A percentile compares a stretch with the other conserved stretches of the same genome.
Evolutionary conservation across 2,329 filamentous ascomycete genomes (phyloP).

Genomic region (Neodidymelliopsis sp.): DNA sequence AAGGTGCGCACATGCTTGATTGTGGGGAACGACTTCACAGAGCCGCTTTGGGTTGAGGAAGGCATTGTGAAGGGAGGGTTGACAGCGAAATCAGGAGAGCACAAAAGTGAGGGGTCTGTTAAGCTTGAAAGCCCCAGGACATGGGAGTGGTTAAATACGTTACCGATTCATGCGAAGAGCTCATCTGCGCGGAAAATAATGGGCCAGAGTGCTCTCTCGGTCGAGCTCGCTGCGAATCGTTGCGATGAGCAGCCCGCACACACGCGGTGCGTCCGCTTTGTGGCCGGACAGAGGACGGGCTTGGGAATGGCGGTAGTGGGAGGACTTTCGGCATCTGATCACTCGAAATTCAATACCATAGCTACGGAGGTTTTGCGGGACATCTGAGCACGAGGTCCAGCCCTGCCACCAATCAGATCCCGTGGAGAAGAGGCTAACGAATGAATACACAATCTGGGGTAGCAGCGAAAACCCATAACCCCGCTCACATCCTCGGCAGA

Average conservation of each 20-base stretch:
- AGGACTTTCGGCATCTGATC: constrained; percentile 13
- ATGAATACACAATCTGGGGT: constrained; percentile 34
- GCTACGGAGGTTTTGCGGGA: constrained; percentile 17
- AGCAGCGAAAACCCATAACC: constrained; percentile 28
- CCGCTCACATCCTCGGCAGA: constrained; percentile 27
- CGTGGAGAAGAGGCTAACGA: constrained; percentile 10
- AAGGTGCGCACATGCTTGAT: constrained; percentile 80
- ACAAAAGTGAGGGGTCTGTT: constrained; percentile 29
- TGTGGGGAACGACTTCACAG: constrained; percentile 68
- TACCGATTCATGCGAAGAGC: constrained; percentile 21
- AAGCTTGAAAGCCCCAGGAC: constrained; percentile 17
- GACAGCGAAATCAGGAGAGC: constrained; percentile 5
- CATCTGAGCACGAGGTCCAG: constrained; percentile 11
- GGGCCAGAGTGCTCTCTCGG: constrained; percentile 34
- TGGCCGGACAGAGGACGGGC: constrained; percentile 1
- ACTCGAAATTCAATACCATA: constrained; percentile 7
- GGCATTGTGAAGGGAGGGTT: constrained; percentile 33
- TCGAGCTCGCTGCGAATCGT: constrained; percentile 39
- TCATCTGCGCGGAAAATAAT: constrained; percentile 18
- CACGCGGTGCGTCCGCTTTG: constrained; percentile 8
- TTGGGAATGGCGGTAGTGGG: constrained; percentile 7
- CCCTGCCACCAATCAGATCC: constrained; percentile 22
- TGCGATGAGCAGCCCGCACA: constrained; percentile 16
- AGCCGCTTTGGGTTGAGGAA: constrained; percentile 29
- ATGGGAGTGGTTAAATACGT: constrained; percentile 33